Evolutionary conservation across 2,329 filamentous ascomycete genomes (phyloP).

Genomic region (Cladorrhinum sp.): DNA sequence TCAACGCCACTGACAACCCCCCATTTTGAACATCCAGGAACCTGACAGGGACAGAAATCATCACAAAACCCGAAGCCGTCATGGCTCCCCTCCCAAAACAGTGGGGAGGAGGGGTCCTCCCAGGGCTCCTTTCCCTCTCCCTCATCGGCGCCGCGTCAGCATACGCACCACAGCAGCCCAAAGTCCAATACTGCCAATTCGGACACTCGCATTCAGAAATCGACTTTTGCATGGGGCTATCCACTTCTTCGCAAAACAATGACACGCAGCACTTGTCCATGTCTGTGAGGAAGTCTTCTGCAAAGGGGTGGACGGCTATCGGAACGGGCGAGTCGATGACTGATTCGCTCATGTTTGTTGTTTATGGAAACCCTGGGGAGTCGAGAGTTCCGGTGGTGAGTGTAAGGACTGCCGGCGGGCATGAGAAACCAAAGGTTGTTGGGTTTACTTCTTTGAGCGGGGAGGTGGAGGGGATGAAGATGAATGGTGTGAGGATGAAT

Average conservation of each 20-base stretch:
- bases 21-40: background rate
- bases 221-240: background rate
- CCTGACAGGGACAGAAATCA: background rate
- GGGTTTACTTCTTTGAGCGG: background rate
- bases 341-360: conserved; percentile 21
- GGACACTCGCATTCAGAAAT: background rate
- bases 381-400: conserved; percentile 15
- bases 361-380: conserved; percentile 20
- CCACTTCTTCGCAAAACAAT: background rate
- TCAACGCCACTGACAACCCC: too few relatives aligned
- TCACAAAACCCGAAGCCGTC: background rate
- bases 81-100: background rate
- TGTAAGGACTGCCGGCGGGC: conserved; percentile 17
- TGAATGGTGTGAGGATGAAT: background rate
- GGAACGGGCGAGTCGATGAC: conserved; percentile 22
- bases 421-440: conserved; percentile 16
- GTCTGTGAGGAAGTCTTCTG: conserved; percentile 8
- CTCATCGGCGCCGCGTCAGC: background rate
- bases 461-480: background rate
- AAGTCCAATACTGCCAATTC: conserved; percentile 3
- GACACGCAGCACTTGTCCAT: conserved; percentile 12
- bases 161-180: background rate
- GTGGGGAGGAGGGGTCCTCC: background rate
- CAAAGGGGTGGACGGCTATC: conserved; percentile 22
- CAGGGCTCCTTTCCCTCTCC: background rate